Conservation (phyloP, 257 asterid genomes). For the Ilex aquifolium region DNA sequence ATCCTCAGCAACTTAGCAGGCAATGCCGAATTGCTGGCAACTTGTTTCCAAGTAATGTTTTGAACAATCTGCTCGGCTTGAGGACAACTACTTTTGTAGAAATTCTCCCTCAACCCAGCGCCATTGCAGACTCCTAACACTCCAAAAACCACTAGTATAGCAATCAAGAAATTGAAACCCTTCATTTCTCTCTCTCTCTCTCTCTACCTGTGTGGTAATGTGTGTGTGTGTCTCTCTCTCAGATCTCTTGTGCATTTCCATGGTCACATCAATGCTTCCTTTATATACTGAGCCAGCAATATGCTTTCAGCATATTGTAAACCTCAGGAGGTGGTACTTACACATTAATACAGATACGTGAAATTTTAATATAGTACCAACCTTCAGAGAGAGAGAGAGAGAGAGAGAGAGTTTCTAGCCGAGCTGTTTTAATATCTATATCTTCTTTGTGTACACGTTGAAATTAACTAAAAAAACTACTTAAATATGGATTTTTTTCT, state of each 20-base stretch:
- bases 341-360: not conserved
- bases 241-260: not conserved
- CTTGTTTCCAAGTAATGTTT: slow-evolving; percentile 25
- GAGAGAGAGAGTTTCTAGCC: not conserved
- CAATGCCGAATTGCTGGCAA: slow-evolving; percentile 31
- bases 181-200: not conserved
- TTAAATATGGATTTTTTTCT: too few relatives aligned
- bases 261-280: not conserved
- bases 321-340: not conserved
- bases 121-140: slow-evolving; percentile 22
- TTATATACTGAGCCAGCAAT: not conserved
- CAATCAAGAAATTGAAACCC: not conserved
- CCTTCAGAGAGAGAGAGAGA: not conserved
- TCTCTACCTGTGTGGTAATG: not conserved
- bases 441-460: too few relatives aligned
- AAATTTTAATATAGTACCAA: too few relatives aligned
- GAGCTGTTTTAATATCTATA: too few relatives aligned
- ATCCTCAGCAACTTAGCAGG: slow-evolving; percentile 41
- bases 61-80: slow-evolving; percentile 31
- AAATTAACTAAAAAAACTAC: too few relatives aligned
- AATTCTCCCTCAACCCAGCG: slow-evolving; percentile 25
- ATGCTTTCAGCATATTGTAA: not conserved
- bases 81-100: slow-evolving; percentile 28
- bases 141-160: slow-evolving; percentile 9
- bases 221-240: too few relatives aligned